A percentile compares a stretch with the other conserved stretches of the same genome.
Conservation (phyloP, 2,329 filamentous ascomycete species). For the Hansfordia pulvinata region DNA sequence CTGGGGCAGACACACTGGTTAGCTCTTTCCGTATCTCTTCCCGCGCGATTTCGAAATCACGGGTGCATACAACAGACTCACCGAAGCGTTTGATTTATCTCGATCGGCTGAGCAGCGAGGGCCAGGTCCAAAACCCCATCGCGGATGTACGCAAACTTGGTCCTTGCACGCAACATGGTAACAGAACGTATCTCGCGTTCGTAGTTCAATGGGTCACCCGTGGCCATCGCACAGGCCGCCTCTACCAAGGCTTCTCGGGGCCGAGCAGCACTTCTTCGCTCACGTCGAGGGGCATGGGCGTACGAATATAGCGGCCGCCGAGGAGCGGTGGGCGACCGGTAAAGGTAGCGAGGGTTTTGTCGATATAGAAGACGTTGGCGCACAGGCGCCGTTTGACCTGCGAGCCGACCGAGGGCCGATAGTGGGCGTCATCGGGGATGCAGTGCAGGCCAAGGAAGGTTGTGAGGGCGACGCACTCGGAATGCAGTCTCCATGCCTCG, state of each 20-base stretch:
- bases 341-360: constrained; percentile 37
- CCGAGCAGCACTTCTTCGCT: constrained; percentile 31
- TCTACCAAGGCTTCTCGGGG: constrained; percentile 23
- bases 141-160: constrained; percentile 29
- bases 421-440: constrained; percentile 9
- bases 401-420: constrained; percentile 18
- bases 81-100: too few relatives aligned
- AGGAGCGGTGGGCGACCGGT: constrained; percentile 39
- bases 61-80: too few relatives aligned
- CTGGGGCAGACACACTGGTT: constrained; percentile 5
- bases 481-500: constrained; percentile 21
- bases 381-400: constrained; percentile 22
- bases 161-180: constrained; percentile 30
- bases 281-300: constrained; percentile 40
- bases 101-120: constrained; percentile 18
- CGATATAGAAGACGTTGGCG: constrained; percentile 23
- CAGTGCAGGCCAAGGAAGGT: constrained; percentile 23
- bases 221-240: constrained; percentile 27
- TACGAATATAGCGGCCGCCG: constrained; percentile 35
- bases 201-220: constrained; percentile 42
- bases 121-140: constrained; percentile 45
- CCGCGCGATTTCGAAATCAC: too few relatives aligned
- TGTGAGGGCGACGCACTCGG: constrained; percentile 20
- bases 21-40: too few relatives aligned
- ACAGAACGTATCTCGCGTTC: constrained; percentile 25